Base-by-base conservation (phyloP, 495 filamentous ascomycete species). In the Elaphomyces granulatus region DNA sequence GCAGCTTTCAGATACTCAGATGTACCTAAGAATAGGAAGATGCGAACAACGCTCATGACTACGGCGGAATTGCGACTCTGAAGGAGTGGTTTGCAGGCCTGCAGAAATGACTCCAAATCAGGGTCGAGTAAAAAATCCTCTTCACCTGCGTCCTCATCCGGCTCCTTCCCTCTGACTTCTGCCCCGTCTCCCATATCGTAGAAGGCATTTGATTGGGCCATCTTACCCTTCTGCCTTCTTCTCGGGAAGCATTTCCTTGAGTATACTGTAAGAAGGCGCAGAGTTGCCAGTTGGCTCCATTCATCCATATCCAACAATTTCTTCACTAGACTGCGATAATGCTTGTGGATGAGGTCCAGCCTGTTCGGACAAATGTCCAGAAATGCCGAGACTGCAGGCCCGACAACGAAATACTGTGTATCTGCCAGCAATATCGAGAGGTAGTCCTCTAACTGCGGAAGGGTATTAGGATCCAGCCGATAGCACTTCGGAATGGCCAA, bases 241-340 rank as follows among this genome's bases (percentile, higher is more conserved):
- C 67, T 67, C 3, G 90, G 90, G 51, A 98, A 98, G 61, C 85
- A 95, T 60, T 75, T 78, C 18, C 90, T 75, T 3, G 83, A 77
- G 50, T 98, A 98, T 18, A 77, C 55, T 3, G 78, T 80, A 72
- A 96, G 75, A 42, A 96, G 60, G 34, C 76, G 74, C 47, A 96
- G 47, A 8, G 81, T 82, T 0, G 81, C 79, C 2, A 95, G 57
- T 58, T 98, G 90, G 33, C 85, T 79, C 90, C 90, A 98, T 58
- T 98, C 90, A 59, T 98, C 90, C 90, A 98, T 98, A 52, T 96
- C 90, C 19, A 95, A 83, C 20, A 96, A 61, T 66, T 94, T 94
- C 56, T 76, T 83, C 31, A 88, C 75, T 33, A 98, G 60, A 36
- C 70, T 65, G 43, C 83, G 72, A 53, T 95, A 98, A 52, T 88